Conservation (phyloP, 1,284 basidiomycete species). For the Trichosporon faecale region DNA sequence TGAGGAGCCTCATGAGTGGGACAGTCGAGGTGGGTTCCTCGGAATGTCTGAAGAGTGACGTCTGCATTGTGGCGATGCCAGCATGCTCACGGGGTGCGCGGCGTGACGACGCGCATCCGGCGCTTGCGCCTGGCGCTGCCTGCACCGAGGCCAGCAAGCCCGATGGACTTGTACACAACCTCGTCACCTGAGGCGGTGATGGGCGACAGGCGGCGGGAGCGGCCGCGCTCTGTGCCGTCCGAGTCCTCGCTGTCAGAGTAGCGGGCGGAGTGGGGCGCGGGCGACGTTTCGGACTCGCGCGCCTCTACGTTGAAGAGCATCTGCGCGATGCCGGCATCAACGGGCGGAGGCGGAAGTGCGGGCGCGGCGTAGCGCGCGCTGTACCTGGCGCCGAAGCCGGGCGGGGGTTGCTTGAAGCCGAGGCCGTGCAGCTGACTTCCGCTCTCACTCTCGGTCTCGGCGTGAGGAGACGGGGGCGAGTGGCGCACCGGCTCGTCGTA, state of each 20-base stretch:
- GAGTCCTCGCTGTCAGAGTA: not conserved
- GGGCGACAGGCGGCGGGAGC: not conserved
- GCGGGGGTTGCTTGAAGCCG: not conserved
- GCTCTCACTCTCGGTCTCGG: not conserved
- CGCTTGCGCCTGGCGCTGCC: slow-evolving; percentile 2
- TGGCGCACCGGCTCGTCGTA: not conserved
- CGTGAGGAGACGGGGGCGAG: not conserved
- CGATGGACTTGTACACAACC: slow-evolving; percentile 7
- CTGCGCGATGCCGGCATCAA: not conserved
- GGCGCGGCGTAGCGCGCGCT: not conserved
- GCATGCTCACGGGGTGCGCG: not conserved
- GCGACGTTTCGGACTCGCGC: not conserved
- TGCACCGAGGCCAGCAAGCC: not conserved
- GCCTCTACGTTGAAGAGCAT: slow-evolving; percentile 7
- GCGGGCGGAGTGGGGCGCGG: not conserved
- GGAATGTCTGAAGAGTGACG: not conserved
- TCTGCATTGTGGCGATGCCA: not conserved
- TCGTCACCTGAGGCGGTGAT: not conserved
- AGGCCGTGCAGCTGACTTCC: not conserved
- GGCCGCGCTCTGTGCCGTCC: not conserved
- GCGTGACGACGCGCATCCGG: not conserved
- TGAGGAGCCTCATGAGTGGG: not conserved
- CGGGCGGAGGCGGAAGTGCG: not conserved
- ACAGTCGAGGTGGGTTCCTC: not conserved
- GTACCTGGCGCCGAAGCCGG: not conserved